Evolutionary conservation across 805 yeast species (phyloP).

Genomic region (Metschnikowia kofuensis): DNA sequence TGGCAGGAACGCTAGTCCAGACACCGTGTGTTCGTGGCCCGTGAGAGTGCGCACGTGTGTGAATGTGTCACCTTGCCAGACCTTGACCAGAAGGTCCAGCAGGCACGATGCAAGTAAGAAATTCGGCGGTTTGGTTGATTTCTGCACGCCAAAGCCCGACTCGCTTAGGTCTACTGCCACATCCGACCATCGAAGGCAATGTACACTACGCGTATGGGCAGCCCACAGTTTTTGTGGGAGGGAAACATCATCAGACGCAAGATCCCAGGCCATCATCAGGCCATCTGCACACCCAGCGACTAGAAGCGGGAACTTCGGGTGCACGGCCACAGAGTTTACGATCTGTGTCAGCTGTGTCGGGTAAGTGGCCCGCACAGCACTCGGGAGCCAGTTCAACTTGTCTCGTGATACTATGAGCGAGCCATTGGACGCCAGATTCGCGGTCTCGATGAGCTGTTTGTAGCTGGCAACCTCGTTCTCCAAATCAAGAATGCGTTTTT

Average conservation of each 20-base stretch:
- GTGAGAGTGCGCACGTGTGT: conserved; percentile 58
- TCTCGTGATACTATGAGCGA: conserved; percentile 14
- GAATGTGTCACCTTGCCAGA: conserved; percentile 63
- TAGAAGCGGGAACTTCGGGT: conserved; percentile 67
- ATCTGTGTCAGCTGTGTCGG: conserved; percentile 54
- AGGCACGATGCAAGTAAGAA: conserved; percentile 49
- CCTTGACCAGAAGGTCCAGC: conserved; percentile 54
- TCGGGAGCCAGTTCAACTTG: conserved; percentile 64
- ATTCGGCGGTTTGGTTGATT: conserved; percentile 4
- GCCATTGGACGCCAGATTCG: conserved; percentile 14
- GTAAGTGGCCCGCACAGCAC: conserved; percentile 39
- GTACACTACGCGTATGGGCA: conserved; percentile 76
- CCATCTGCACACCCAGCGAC: conserved; percentile 75
- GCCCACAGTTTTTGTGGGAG: conserved; percentile 58
- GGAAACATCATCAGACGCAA: conserved; percentile 50
- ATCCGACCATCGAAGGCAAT: conserved; percentile 52
- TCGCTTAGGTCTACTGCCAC: conserved; percentile 32
- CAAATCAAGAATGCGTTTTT: conserved; percentile 65
- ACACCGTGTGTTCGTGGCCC: conserved; percentile 88
- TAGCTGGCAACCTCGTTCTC: conserved; percentile 56
- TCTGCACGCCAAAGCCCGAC: neutral
- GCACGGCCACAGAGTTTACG: conserved; percentile 63
- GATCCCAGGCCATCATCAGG: conserved; percentile 67
- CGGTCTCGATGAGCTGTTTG: conserved; percentile 43
- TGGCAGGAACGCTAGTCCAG: conserved; percentile 53